Evolutionary conservation across 192 early-diverging fungal species (phyloP).

Genomic region (Backusella sp.): DNA sequence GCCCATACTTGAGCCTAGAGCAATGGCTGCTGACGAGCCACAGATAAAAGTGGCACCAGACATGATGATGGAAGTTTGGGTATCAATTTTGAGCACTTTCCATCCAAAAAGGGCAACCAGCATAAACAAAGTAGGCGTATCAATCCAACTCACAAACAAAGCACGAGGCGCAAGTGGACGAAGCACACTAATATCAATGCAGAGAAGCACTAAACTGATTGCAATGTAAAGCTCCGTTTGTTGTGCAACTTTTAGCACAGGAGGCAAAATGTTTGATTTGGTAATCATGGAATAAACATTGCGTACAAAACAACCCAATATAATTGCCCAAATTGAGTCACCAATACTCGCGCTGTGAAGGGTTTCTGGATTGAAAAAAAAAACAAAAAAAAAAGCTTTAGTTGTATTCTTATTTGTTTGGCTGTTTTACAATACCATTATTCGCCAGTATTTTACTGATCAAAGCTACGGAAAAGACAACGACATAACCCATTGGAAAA

Average conservation of each 20-base stretch:
- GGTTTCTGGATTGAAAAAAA: conserved; percentile 14
- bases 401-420: background rate
- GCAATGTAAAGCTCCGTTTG: conserved; percentile 58
- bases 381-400: background rate
- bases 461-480: conserved; percentile 44
- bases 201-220: conserved; percentile 48
- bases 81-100: conserved; percentile 45
- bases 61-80: conserved; percentile 52
- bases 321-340: conserved; percentile 56
- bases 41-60: conserved; percentile 55
- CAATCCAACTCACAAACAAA: conserved; percentile 54
- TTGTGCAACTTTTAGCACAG: conserved; percentile 53
- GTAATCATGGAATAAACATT: conserved; percentile 25
- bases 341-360: conserved; percentile 47
- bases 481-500: conserved; percentile 41
- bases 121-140: conserved; percentile 52
- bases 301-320: conserved; percentile 46
- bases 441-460: conserved; percentile 50
- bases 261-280: conserved; percentile 28
- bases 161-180: conserved; percentile 48
- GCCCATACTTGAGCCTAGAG: conserved; percentile 42
- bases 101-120: conserved; percentile 46
- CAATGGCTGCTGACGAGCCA: conserved; percentile 52
- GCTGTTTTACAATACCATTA: conserved; percentile 28
- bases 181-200: conserved; percentile 47